Percentiles rank a stretch among this genome's conserved stretches.
phyloP scores from a whole-genome alignment of 179 eudicot species.

The Vitellaria paradoxa region DNA sequence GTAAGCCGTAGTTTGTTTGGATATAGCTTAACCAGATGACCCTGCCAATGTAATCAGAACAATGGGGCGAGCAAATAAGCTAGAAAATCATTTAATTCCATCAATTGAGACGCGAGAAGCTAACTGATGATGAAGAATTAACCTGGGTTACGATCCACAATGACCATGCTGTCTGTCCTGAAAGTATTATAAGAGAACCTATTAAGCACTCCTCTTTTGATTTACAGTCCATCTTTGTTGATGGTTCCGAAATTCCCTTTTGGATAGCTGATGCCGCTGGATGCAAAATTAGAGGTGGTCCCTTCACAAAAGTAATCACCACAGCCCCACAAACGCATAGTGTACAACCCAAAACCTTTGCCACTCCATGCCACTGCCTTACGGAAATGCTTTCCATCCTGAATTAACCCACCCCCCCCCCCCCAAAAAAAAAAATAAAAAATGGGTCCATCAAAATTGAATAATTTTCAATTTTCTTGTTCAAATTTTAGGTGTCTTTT shows the following conservation, averaged over 20 bases:
- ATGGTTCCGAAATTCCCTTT: not conserved
- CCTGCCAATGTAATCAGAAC: not conserved
- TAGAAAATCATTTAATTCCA: too few species aligned
- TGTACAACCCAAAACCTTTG: conserved; percentile 18
- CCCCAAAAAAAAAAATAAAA: too few species aligned
- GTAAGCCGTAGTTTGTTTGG: conserved; percentile 18
- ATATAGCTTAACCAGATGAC: conserved; percentile 15
- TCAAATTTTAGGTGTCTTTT: too few species aligned
- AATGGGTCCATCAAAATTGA: too few species aligned
- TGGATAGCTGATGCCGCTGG: too few species aligned
- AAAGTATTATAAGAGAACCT: conserved; percentile 14
- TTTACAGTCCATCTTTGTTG: not conserved
- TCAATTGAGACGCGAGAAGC: not conserved
- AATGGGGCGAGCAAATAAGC: too few species aligned
- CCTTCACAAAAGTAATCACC: conserved; percentile 18
- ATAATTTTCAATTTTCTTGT: too few species aligned
- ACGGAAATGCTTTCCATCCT: too few species aligned
- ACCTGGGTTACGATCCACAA: conserved; percentile 28
- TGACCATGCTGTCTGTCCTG: conserved; percentile 19
- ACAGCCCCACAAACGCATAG: conserved; percentile 18
- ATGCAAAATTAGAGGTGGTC: conserved; percentile 11
- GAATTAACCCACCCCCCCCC: too few species aligned
- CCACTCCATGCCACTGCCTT: not conserved
- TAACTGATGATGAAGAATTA: not conserved
- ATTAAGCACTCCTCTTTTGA: conserved; percentile 19